Evolutionary conservation across 2,329 filamentous ascomycete genomes (phyloP).

Genomic region (Fusarium sp.): DNA sequence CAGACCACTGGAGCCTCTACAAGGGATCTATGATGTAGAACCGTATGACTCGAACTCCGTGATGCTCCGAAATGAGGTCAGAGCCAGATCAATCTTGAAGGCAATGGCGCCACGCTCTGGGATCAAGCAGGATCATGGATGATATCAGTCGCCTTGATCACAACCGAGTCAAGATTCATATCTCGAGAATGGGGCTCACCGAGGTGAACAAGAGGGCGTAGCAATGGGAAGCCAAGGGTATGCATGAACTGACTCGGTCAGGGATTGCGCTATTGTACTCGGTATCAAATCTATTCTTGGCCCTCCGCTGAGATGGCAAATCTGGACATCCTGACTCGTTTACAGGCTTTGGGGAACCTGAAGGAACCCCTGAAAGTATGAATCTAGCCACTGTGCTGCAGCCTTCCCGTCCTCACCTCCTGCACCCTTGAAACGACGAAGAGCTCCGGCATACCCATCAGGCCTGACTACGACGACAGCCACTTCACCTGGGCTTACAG

Average conservation of each 20-base stretch:
- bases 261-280: background rate
- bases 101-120: background rate
- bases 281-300: background rate
- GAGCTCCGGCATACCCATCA: slow-evolving; percentile 38
- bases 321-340: background rate
- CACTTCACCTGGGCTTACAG: slow-evolving; percentile 19
- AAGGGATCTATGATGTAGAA: background rate
- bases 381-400: slow-evolving; percentile 24
- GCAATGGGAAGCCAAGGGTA: background rate
- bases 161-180: background rate
- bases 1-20: background rate
- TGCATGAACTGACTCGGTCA: background rate
- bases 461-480: slow-evolving; percentile 33
- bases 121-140: background rate
- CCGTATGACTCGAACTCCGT: background rate
- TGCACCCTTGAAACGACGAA: slow-evolving; percentile 17
- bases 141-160: background rate
- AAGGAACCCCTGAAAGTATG: slow-evolving; percentile 24
- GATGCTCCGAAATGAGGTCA: background rate
- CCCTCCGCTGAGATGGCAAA: background rate
- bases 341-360: background rate
- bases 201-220: background rate
- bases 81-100: background rate
- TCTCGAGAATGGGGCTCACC: background rate
- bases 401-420: slow-evolving; percentile 4